Conservation (phyloP, 257 asterid species). For the Rauvolfia tetraphylla region DNA sequence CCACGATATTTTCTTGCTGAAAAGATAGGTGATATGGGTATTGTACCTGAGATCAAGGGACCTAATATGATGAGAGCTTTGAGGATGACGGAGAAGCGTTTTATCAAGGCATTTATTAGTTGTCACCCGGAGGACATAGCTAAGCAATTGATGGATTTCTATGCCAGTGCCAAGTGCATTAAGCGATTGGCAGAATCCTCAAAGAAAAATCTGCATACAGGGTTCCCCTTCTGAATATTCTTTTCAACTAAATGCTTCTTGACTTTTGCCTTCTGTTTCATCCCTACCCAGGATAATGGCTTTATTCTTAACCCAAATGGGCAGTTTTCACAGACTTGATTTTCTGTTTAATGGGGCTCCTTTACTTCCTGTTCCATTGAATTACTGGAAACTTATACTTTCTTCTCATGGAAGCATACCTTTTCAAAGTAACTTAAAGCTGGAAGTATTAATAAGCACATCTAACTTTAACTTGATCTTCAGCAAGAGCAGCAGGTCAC, state of each 20-base stretch:
- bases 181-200: conserved; percentile 71
- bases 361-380: neutral
- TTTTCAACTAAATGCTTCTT: neutral
- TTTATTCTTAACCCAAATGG: neutral
- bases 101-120: conserved; percentile 44
- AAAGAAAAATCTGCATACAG: conserved; percentile 42
- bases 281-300: neutral
- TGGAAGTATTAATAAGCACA: neutral
- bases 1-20: conserved; percentile 59
- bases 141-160: conserved; percentile 42
- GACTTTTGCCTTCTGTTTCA: neutral
- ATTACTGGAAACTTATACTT: neutral
- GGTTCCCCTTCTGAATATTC: conserved; percentile 64
- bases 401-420: neutral
- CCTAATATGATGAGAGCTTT: conserved; percentile 52
- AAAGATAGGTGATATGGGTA: conserved; percentile 68
- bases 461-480: neutral
- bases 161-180: conserved; percentile 46
- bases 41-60: conserved; percentile 60
- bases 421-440: neutral
- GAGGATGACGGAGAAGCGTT: conserved; percentile 74
- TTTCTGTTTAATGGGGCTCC: neutral
- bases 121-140: conserved; percentile 56
- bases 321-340: neutral
- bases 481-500: neutral